phyloP scores from a whole-genome alignment of 495 filamentous ascomycete species.

The Astrocystis sublimbata region DNA sequence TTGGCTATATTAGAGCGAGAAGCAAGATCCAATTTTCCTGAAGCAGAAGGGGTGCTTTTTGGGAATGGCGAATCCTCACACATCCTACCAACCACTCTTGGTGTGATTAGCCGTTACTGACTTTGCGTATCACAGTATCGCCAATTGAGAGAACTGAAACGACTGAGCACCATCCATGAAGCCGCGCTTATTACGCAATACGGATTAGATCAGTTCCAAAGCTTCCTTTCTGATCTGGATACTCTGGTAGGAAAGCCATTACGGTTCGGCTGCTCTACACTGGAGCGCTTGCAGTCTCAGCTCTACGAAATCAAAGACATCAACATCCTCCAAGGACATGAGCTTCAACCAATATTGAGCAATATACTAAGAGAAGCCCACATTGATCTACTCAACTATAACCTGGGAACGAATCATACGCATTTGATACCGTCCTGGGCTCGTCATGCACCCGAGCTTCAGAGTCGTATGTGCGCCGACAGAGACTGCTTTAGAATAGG shows the following conservation, averaged over 20 bases:
- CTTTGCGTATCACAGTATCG: too few relatives aligned
- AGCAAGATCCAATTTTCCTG: too few relatives aligned
- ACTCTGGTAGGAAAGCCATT: not conserved
- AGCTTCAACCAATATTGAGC: not conserved
- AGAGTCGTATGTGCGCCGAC: not conserved
- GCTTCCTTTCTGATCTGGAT: not conserved
- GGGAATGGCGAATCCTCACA: too few relatives aligned
- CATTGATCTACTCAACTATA: not conserved
- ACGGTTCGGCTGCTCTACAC: not conserved
- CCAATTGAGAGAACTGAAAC: not conserved
- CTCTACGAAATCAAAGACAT: not conserved
- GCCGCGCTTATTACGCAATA: not conserved
- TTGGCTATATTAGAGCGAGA: too few relatives aligned
- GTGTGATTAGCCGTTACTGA: too few relatives aligned
- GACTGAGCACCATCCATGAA: not conserved
- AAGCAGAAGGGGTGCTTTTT: too few relatives aligned
- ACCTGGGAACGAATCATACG: too few relatives aligned
- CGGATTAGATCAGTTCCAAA: not conserved
- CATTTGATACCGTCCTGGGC: not conserved
- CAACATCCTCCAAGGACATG: not conserved
- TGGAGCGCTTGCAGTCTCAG: not conserved
- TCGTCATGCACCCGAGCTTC: not conserved
- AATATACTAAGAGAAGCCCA: not conserved
- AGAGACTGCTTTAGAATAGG: not conserved
- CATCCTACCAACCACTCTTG: too few relatives aligned